Base-by-base conservation (phyloP, 495 filamentous ascomycete genomes). In the Podospora anserina region DNA sequence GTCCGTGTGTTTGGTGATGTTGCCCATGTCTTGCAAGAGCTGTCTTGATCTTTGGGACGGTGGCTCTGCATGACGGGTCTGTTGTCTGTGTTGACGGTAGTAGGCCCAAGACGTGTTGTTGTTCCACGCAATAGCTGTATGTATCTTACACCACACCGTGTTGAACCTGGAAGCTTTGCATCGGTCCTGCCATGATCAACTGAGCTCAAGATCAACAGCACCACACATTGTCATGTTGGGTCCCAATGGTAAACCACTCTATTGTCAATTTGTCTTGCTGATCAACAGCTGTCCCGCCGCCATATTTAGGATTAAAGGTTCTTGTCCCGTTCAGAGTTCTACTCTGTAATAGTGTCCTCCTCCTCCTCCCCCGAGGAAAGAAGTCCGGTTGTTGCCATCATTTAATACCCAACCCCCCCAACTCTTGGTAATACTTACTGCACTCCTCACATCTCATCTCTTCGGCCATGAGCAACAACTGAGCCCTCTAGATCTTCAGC, bases 401-500 rank as follows among this genome's bases (percentile, higher is more conserved):
- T 11, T 58, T 19, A n/a, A 58, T 58, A 15, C 55, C 55, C 18
- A 58, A 58, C n/a, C 18, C 11, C n/a, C 55, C 55, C 13, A 58
- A n/a, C n/a, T 58, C n/a, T 18, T 58, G n/a, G 5, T 19, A 58
- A 26, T 58, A 58, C n/a, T 58, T 26, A 19, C 4, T 19, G 23
- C 55, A 58, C n/a, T 58, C 55, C 23, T 26, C 23, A 26, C 60
- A 71, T 16, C 19, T 26, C 30, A 23, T 2, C 54, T 16, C 58
- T 1, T 28, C 27, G 2, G 54, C 26, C 19, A 30, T 18, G 4
- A 28, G 62, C 59, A 60, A 18, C 64, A 73, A 65, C 56, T 53
- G 59, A 20, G 68, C 68, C 55, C 54, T 39, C 69, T 74, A 78
- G 34, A 57, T 68, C 71, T 65, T 78, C 75, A 90, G 75, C 74